Percentiles rank a stretch among this genome's conserved stretches.
phyloP scores from a whole-genome alignment of 225 moss, liverwort and hornwort species.

The Lunularia cruciata region DNA sequence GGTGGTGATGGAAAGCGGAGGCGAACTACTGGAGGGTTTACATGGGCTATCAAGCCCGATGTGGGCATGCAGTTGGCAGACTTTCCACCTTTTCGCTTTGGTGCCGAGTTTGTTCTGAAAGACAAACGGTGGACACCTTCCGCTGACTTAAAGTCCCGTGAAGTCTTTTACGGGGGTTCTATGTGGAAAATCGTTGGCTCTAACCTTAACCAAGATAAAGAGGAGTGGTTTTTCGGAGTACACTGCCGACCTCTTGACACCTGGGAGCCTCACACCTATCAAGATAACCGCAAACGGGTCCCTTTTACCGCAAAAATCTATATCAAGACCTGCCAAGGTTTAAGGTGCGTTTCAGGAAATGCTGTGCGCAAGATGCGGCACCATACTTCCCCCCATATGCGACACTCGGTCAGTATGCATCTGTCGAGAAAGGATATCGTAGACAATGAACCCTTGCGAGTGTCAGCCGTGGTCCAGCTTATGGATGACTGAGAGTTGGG shows the following conservation, averaged over 20 bases:
- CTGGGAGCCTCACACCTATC: conserved; percentile 53
- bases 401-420: conserved; percentile 49
- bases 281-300: conserved; percentile 49
- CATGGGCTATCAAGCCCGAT: conserved; percentile 51
- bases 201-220: conserved; percentile 45
- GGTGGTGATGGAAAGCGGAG: conserved; percentile 44
- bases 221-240: conserved; percentile 52
- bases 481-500: conserved; percentile 38
- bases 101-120: conserved; percentile 48
- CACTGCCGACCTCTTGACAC: conserved; percentile 49
- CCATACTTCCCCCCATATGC: conserved; percentile 38
- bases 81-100: conserved; percentile 55
- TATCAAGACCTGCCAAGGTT: conserved; percentile 51
- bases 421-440: conserved; percentile 45
- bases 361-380: conserved; percentile 48
- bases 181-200: conserved; percentile 56
- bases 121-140: conserved; percentile 48
- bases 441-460: conserved; percentile 48
- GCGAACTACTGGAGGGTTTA: conserved; percentile 49
- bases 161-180: conserved; percentile 51
- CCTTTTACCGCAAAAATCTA: conserved; percentile 50
- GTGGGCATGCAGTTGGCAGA: conserved; percentile 51
- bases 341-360: conserved; percentile 47
- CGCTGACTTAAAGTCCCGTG: conserved; percentile 38
- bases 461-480: conserved; percentile 54